Percentiles rank a stretch among this genome's conserved stretches.
Evolutionary conservation across 2,329 filamentous ascomycete genomes (phyloP).

Genomic region (Escovopsis sp.): DNA sequence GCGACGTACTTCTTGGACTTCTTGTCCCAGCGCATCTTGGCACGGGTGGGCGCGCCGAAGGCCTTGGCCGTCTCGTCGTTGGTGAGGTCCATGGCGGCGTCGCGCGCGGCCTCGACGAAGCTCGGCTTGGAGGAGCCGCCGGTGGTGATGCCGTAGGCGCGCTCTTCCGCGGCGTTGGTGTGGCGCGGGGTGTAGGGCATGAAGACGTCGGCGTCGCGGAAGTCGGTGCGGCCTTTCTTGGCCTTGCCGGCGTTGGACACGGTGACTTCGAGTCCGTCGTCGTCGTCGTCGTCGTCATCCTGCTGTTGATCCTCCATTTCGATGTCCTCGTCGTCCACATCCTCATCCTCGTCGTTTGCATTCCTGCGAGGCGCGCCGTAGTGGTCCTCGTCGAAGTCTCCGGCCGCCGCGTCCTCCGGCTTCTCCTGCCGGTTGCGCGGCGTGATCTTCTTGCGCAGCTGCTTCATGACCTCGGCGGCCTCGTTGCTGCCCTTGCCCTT

Average conservation of each 20-base stretch:
- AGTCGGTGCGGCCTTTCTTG: slow-evolving; percentile 40
- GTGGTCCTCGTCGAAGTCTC: slow-evolving; percentile 17
- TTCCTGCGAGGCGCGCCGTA: slow-evolving; percentile 7
- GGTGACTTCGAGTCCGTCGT: slow-evolving; percentile 56
- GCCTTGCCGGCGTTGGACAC: slow-evolving; percentile 44
- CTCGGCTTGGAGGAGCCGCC: slow-evolving; percentile 57
- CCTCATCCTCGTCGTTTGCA: slow-evolving; percentile 7
- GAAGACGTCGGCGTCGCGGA: slow-evolving; percentile 78
- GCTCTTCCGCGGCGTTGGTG: slow-evolving; percentile 71
- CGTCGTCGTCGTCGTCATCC: slow-evolving; percentile 39
- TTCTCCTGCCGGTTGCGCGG: slow-evolving; percentile 30
- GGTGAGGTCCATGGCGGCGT: slow-evolving; percentile 79
- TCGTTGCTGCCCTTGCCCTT: slow-evolving; percentile 27
- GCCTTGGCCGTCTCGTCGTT: slow-evolving; percentile 72
- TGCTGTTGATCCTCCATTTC: slow-evolving; percentile 24
- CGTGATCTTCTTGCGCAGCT: slow-evolving; percentile 53
- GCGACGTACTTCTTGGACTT: slow-evolving; percentile 91
- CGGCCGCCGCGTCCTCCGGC: slow-evolving; percentile 25
- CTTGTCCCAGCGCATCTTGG: slow-evolving; percentile 89
- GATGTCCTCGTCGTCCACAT: slow-evolving; percentile 10
- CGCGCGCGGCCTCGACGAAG: slow-evolving; percentile 78
- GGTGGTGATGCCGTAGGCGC: slow-evolving; percentile 83
- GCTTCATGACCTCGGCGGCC: slow-evolving; percentile 62
- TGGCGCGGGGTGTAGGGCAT: slow-evolving; percentile 88
- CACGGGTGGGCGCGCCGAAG: slow-evolving; percentile 61